Evolutionary conservation across 768 basidiomycete genomes (phyloP), one percentile per base, ranked within the genome.

Genomic region (Daedaleopsis sinensis): DNA sequence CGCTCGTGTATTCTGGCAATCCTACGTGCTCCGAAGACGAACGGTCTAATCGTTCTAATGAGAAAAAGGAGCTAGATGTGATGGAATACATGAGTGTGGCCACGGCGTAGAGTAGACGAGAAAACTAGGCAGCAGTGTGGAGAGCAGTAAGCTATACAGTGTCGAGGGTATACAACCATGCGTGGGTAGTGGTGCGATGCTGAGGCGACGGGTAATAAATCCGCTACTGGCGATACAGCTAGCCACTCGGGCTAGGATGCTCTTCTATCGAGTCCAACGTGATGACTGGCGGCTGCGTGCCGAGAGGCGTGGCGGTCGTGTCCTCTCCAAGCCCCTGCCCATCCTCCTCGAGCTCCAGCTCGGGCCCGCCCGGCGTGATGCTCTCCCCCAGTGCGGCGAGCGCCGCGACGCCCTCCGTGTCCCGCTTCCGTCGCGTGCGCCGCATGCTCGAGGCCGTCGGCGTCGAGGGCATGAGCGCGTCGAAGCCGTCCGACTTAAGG

Each of bases 401-500:
- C 24, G 60, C 60, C 2, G 61, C 60, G 16, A 59, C 61, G 11
- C 60, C 64, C 48, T 61, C 61, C 24, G 60, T 56, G 21, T 65
- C 60, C 37, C 62, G 35, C 53, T 59, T 57, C 43, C 65, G 55
- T 32, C 62, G 49, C n/a, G 62, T 58, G 44, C 71, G 64, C 35
- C 65, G 64, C 47, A 62, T 62, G 27, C 65, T 64, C 16, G 60
- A 12, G 5, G 38, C 55, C 1, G 68, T 69, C 9, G 70, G 69
- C 10, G 70, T 67, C 18, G 64, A 42, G 15, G 71, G 68, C 12
- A 59, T 53, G 2, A 68, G 39, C 2, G 65, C 52, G 4, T 63
- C 57, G 52, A 67, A 67, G 9, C 66, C 66, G 63, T 88, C 84
- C 7, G 87, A 84, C 71, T 93, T 81, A 32, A 94, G 79, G 42